These are phyloP conservation scores for Coniferiporia sulphurascens DNA, from an alignment of 1,284 basidiomycete species.

Conservation along the genomic window DNA sequence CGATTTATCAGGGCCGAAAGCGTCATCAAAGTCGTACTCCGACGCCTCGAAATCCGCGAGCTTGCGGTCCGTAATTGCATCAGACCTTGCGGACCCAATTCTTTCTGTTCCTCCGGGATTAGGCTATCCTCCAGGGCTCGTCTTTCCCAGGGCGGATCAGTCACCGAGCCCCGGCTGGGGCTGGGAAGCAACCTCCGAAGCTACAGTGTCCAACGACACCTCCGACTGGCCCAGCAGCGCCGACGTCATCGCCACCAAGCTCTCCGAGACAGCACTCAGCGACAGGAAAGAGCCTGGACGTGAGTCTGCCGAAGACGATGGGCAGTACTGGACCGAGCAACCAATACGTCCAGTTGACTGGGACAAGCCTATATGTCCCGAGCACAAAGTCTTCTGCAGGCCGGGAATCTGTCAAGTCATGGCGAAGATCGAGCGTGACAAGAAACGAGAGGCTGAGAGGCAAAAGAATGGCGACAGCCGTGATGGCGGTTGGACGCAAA, in stretches of 20 bases:
- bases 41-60: not conserved
- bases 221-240: not conserved
- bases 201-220: not conserved
- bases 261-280: not conserved
- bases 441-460: conserved; percentile 11
- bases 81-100: not conserved
- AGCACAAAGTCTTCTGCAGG: conserved; percentile 10
- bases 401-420: conserved; percentile 3
- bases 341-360: conserved; percentile 4
- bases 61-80: not conserved
- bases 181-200: not conserved
- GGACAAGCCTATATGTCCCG: conserved; percentile 16
- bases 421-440: conserved; percentile 6
- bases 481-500: conserved; percentile 7
- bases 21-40: conserved; percentile 8
- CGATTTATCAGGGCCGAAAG: not conserved
- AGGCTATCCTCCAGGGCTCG: conserved; percentile 9
- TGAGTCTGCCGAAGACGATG: not conserved
- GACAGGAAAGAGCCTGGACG: not conserved
- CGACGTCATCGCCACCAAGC: not conserved
- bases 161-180: not conserved
- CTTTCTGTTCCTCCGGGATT: not conserved
- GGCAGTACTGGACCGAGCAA: conserved; percentile 1
- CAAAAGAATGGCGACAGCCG: not conserved
- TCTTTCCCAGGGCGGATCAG: not conserved